phyloP scores from a whole-genome alignment of 495 filamentous ascomycete species.

The Aspergillus nidulans region DNA sequence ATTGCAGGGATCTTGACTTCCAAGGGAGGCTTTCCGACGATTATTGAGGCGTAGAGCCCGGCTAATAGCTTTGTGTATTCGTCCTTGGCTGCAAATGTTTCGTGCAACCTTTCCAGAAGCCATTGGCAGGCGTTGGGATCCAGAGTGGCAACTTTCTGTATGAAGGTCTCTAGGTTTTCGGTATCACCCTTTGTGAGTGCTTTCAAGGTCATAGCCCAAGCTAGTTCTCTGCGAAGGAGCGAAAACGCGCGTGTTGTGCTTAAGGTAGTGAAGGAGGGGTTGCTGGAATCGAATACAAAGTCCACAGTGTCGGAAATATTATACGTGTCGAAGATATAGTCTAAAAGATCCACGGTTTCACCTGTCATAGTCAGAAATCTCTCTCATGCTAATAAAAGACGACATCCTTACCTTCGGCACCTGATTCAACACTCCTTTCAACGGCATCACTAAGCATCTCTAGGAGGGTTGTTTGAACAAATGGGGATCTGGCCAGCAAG shows the following conservation, averaged over 20 bases:
- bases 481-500: conserved; percentile 32
- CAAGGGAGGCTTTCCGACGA: conserved; percentile 24
- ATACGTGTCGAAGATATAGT: conserved; percentile 25
- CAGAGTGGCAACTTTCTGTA: conserved; percentile 23
- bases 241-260: conserved; percentile 36
- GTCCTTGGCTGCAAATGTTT: conserved; percentile 19
- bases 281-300: conserved; percentile 28
- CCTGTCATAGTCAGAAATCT: conserved; percentile 14
- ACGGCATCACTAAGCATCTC: conserved; percentile 39
- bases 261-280: conserved; percentile 28
- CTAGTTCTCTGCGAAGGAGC: conserved; percentile 35
- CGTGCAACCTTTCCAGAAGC: conserved; percentile 32
- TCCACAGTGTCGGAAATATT: conserved; percentile 25
- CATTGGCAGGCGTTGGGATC: conserved; percentile 40
- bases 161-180: conserved; percentile 21
- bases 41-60: conserved; percentile 28
- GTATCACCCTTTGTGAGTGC: conserved; percentile 19
- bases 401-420: conserved; percentile 23
- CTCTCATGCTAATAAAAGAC: neutral
- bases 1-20: conserved; percentile 31
- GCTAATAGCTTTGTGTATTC: conserved; percentile 22
- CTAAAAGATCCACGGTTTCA: conserved; percentile 19
- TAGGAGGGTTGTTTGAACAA: conserved; percentile 35
- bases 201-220: conserved; percentile 32
- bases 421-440: conserved; percentile 30